Evolutionary conservation across 495 filamentous ascomycete genomes (phyloP).

Genomic region (Neurospora terricola): DNA sequence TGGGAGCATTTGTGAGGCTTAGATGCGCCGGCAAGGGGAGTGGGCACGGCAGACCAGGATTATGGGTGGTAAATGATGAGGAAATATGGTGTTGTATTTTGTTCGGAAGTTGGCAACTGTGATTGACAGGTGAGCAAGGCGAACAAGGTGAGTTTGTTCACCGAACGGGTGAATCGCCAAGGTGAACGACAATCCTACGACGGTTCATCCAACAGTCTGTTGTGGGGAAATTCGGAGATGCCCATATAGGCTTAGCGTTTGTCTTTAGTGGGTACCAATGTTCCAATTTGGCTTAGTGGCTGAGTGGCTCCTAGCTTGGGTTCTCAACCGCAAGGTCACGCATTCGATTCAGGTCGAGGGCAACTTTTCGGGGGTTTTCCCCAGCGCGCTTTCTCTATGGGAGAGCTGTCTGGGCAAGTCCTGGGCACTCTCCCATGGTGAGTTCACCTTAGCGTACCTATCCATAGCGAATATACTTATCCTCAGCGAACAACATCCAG

Average conservation of each 20-base stretch:
- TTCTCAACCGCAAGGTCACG: background rate
- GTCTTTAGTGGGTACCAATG: fast-evolving
- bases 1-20: too few species aligned
- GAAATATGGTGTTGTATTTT: background rate
- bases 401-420: too few species aligned
- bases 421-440: too few species aligned
- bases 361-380: too few species aligned
- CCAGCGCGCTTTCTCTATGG: background rate
- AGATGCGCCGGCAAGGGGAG: background rate
- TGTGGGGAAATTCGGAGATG: background rate
- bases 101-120: background rate
- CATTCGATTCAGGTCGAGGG: background rate
- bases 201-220: background rate
- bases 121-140: background rate
- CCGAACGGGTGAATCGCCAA: background rate
- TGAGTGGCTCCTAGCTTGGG: background rate
- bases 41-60: background rate
- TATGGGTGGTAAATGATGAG: background rate
- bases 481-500: background rate
- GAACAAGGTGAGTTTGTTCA: background rate
- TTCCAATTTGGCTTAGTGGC: background rate
- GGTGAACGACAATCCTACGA: background rate
- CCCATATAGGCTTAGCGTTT: background rate
- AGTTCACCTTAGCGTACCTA: too few species aligned
- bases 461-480: background rate